Percentiles rank a stretch among this genome's conserved stretches.
Conservation (phyloP, 139 green algal species). For the Edaphochlamys debaryana region DNA sequence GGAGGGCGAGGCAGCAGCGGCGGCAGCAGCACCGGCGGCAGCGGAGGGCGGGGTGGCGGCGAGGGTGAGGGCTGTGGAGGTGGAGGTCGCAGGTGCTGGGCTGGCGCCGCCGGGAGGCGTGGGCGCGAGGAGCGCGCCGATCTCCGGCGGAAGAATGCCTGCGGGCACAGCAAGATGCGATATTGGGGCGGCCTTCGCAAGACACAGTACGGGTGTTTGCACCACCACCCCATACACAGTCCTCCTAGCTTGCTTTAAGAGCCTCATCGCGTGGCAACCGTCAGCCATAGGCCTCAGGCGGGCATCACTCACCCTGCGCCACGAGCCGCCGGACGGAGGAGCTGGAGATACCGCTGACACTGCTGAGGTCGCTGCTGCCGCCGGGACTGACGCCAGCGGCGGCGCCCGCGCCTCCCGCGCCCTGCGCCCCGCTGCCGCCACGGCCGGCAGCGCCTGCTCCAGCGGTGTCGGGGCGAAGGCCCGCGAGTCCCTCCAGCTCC, state of each 20-base stretch:
- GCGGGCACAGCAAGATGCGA: neutral
- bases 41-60: neutral
- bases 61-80: neutral
- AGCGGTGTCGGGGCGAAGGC: neutral
- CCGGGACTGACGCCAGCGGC: neutral
- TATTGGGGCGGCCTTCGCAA: neutral
- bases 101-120: no score
- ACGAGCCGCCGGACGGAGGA: neutral
- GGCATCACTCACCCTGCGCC: constrained; percentile 11
- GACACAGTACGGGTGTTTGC: no score
- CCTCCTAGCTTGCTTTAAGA: no score
- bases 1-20: neutral
- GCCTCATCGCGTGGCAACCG: no score
- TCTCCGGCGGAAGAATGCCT: constrained; percentile 35
- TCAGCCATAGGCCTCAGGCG: no score
- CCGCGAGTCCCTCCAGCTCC: constrained; percentile 23
- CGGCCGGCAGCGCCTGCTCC: neutral
- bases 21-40: no score
- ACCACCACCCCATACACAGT: no score
- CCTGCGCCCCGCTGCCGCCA: neutral
- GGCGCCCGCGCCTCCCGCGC: neutral
- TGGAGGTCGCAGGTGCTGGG: neutral
- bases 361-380: constrained; percentile 22
- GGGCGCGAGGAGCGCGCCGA: constrained; percentile 2
- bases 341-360: neutral